Percentiles rank a stretch among this genome's conserved stretches.
Conservation (phyloP, 805 yeast genomes). For the Wickerhamomyces xylosicus region DNA sequence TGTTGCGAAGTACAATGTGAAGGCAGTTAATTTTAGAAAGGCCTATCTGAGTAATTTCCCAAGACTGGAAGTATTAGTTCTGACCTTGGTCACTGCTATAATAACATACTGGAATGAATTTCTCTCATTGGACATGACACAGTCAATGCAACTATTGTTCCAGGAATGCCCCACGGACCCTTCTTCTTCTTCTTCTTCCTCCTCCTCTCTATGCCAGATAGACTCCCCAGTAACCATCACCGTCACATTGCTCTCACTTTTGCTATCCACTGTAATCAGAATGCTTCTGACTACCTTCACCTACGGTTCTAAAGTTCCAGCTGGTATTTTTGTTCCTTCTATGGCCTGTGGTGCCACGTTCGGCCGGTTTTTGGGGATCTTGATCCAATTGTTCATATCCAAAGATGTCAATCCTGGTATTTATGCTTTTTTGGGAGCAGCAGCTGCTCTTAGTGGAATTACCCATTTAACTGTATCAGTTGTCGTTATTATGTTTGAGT, state of each 20-base stretch:
- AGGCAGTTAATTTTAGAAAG: conserved; percentile 70
- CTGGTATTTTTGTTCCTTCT: conserved; percentile 96
- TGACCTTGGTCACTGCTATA: conserved; percentile 62
- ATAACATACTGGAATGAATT: conserved; percentile 80
- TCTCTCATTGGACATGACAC: conserved; percentile 85
- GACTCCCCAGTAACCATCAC: conserved; percentile 22
- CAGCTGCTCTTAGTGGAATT: conserved; percentile 88
- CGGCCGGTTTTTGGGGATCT: conserved; percentile 78
- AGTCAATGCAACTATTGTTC: conserved; percentile 82
- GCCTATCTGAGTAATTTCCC: conserved; percentile 45
- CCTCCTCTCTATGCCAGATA: conserved; percentile 24
- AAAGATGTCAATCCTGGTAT: conserved; percentile 84
- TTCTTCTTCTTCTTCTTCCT: background rate
- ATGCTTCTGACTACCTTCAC: conserved; percentile 68
- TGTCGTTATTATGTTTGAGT: conserved; percentile 89
- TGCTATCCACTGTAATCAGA: conserved; percentile 64
- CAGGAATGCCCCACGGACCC: conserved; percentile 48
- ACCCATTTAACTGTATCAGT: conserved; percentile 89
- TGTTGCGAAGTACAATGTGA: conserved; percentile 64
- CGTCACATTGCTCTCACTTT: conserved; percentile 38
- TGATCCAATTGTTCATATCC: conserved; percentile 35
- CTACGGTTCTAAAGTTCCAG: conserved; percentile 90
- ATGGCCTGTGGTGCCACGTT: conserved; percentile 95
- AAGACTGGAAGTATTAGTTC: conserved; percentile 56
- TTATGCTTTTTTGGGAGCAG: conserved; percentile 93